Conservation (phyloP, 768 basidiomycete genomes). For the Tricholoma furcatifolium region DNA sequence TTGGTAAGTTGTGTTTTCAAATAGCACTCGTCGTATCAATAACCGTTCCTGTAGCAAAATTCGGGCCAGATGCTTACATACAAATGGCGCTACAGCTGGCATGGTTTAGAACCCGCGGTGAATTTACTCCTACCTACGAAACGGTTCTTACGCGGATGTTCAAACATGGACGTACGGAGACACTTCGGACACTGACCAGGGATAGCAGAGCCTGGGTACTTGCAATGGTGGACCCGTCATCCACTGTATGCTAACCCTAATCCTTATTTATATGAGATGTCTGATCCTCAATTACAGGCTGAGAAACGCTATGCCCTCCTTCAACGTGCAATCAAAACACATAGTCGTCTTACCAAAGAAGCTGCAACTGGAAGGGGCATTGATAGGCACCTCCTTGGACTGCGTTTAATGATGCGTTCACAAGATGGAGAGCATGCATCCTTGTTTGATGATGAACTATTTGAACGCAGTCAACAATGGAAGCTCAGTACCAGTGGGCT, state of each 20-base stretch:
- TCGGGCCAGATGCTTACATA: constrained; percentile 79
- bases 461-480: constrained; percentile 76
- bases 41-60: constrained; percentile 26
- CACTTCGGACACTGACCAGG: constrained; percentile 70
- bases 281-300: constrained; percentile 21
- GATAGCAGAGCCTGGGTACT: constrained; percentile 80
- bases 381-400: constrained; percentile 89
- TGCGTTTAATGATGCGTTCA: constrained; percentile 61
- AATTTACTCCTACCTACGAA: constrained; percentile 89
- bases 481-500: constrained; percentile 88
- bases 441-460: constrained; percentile 79
- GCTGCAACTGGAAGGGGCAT: constrained; percentile 82
- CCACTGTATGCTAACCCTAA: constrained; percentile 38
- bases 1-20: constrained; percentile 45
- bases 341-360: constrained; percentile 69
- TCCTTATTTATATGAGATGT: neutral
- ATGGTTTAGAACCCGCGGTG: constrained; percentile 76
- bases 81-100: constrained; percentile 93
- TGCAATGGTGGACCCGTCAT: constrained; percentile 58
- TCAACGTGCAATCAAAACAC: constrained; percentile 65
- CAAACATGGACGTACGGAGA: constrained; percentile 86
- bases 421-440: constrained; percentile 52
- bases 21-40: neutral
- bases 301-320: constrained; percentile 48
- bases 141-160: constrained; percentile 88